Conservation (phyloP, 2,329 filamentous ascomycete genomes). For the Aspergillus amoenus region DNA sequence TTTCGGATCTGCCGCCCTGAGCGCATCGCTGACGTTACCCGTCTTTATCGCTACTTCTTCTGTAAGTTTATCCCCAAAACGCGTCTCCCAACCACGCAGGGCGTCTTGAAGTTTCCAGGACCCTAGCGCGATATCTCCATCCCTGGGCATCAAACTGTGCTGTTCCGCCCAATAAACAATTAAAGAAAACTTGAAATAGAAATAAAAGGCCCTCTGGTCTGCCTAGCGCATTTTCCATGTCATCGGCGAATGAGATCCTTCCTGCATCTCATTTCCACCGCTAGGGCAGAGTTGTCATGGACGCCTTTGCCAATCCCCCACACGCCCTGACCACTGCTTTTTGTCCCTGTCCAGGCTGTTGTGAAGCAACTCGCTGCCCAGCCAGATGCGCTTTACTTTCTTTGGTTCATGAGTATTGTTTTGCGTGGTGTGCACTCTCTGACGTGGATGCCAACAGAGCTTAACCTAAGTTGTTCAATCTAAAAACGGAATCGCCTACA, state of each 20-base stretch:
- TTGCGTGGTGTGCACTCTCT: conserved; percentile 34
- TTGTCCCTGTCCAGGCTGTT: conserved; percentile 29
- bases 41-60: conserved; percentile 16
- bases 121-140: conserved; percentile 9
- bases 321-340: conserved; percentile 25
- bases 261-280: conserved; percentile 26
- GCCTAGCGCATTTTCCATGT: conserved; percentile 19
- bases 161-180: conserved; percentile 6
- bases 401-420: conserved; percentile 26
- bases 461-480: conserved; percentile 32
- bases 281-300: conserved; percentile 27
- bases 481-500: conserved; percentile 37
- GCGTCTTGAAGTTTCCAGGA: conserved; percentile 8
- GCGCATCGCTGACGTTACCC: conserved; percentile 29
- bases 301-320: conserved; percentile 32
- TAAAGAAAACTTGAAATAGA: conserved; percentile 5
- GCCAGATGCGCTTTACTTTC: conserved; percentile 27
- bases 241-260: conserved; percentile 22
- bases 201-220: conserved; percentile 7
- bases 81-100: background rate
- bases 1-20: conserved; percentile 20
- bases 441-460: conserved; percentile 49
- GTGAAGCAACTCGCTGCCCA: conserved; percentile 42
- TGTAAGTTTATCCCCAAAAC: conserved; percentile 18
- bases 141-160: conserved; percentile 13